These are phyloP conservation scores for Mortierella sp. DNA, from an alignment of 371 early-diverging fungal genomes.

Conservation along the genomic window DNA sequence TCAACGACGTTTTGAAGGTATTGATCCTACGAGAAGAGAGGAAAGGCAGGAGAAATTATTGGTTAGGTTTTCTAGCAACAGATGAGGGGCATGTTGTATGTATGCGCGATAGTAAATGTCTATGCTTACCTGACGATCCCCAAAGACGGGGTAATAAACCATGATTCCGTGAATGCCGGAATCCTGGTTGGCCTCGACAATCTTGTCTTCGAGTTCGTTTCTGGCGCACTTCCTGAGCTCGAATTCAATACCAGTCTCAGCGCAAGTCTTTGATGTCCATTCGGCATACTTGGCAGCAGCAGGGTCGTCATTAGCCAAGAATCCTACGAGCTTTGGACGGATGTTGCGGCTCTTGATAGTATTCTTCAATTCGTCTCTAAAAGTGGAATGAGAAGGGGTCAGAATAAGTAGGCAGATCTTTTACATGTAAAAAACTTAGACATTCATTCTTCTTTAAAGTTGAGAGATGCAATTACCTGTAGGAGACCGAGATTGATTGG, in stretches of 20 bases:
- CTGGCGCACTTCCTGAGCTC: conserved; percentile 88
- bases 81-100: not conserved
- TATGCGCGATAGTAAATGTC: not conserved
- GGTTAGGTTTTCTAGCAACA: not conserved
- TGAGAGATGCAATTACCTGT: conserved; percentile 61
- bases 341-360: conserved; percentile 77
- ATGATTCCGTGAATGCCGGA: conserved; percentile 89
- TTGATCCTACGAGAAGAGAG: conserved; percentile 73
- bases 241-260: conserved; percentile 91
- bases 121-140: conserved; percentile 79
- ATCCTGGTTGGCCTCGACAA: conserved; percentile 92
- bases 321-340: conserved; percentile 92
- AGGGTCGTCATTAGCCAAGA: conserved; percentile 95
- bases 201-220: conserved; percentile 86
- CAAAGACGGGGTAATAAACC: conserved; percentile 97
- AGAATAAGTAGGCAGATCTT: not conserved
- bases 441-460: not conserved
- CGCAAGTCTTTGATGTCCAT: conserved; percentile 93
- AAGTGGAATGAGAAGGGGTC: not conserved
- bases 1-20: conserved; percentile 93
- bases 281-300: conserved; percentile 91
- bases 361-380: conserved; percentile 86
- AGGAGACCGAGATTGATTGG: conserved; percentile 70
- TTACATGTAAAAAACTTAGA: not conserved
- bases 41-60: not conserved